Conservation (phyloP, 495 filamentous ascomycete species). For the Xylaria nigripes region DNA sequence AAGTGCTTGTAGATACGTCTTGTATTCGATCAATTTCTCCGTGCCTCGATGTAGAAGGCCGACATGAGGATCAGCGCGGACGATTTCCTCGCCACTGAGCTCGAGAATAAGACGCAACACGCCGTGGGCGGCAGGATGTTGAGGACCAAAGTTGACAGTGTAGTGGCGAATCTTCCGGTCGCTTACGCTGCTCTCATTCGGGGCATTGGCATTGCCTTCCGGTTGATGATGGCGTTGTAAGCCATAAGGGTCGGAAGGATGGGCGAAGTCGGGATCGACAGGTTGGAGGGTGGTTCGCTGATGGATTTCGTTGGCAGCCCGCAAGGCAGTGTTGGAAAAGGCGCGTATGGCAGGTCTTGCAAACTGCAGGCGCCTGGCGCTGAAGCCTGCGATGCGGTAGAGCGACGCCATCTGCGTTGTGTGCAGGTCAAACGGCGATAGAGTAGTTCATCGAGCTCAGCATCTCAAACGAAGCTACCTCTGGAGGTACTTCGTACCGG, state of each 20-base stretch:
- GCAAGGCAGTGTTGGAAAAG: constrained; percentile 60
- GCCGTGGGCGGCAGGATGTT: constrained; percentile 97
- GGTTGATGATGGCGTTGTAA: constrained; percentile 40
- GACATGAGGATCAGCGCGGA: constrained; percentile 94
- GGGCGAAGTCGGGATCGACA: constrained; percentile 55
- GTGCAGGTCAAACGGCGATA: constrained; percentile 22
- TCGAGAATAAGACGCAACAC: constrained; percentile 97
- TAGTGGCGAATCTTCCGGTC: constrained; percentile 94
- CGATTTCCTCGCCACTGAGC: constrained; percentile 94
- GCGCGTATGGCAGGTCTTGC: constrained; percentile 39
- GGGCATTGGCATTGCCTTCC: constrained; percentile 39
- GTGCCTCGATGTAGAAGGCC: constrained; percentile 94
- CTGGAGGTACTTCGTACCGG: not conserved
- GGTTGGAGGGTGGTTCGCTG: constrained; percentile 58
- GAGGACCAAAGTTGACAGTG: constrained; percentile 98
- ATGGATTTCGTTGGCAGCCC: constrained; percentile 48
- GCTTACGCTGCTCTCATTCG: constrained; percentile 40
- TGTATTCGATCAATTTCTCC: constrained; percentile 99
- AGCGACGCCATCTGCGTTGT: constrained; percentile 39
- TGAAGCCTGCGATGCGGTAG: constrained; percentile 47
- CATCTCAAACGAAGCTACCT: constrained; percentile 7
- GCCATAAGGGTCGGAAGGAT: constrained; percentile 35
- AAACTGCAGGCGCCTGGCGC: constrained; percentile 47
- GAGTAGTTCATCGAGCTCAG: constrained; percentile 12
- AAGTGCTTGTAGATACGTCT: constrained; percentile 95